phyloP scores from a whole-genome alignment of 2,329 filamentous ascomycete genomes.

The Fusarium aywerte region DNA sequence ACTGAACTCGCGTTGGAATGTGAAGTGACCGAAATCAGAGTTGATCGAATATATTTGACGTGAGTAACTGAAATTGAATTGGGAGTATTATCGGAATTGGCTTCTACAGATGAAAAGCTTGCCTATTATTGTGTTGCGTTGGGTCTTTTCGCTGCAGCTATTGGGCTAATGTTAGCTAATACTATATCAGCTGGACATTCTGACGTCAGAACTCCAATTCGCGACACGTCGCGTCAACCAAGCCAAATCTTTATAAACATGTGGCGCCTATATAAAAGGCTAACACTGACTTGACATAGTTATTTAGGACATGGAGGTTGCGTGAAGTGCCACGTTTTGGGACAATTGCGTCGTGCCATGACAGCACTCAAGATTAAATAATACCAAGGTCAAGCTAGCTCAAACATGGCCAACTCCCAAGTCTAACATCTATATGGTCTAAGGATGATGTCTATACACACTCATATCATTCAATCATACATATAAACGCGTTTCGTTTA shows the following conservation, averaged over 20 bases:
- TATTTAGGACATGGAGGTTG: rapidly evolving
- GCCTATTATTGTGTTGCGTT: not conserved
- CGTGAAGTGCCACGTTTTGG: no score
- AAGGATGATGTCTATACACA: not conserved
- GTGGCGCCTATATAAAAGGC: no score
- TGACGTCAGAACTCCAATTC: not conserved
- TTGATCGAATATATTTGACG: not conserved
- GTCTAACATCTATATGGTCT: slow-evolving; percentile 8
- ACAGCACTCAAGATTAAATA: not conserved
- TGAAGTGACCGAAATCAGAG: not conserved
- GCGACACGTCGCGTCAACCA: not conserved
- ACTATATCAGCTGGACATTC: not conserved
- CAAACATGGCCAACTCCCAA: not conserved
- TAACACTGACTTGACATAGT: no score
- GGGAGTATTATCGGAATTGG: no score
- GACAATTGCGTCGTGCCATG: not conserved
- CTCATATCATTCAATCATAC: not conserved
- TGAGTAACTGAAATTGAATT: not conserved
- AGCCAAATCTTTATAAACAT: no score
- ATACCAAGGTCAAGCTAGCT: not conserved
- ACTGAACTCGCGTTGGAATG: not conserved
- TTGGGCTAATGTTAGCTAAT: not conserved
- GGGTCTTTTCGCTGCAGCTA: not conserved
- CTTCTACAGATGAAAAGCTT: not conserved
- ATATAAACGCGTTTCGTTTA: not conserved